phyloP scores from a whole-genome alignment of 495 filamentous ascomycete genomes.

The Xylaria grammica region DNA sequence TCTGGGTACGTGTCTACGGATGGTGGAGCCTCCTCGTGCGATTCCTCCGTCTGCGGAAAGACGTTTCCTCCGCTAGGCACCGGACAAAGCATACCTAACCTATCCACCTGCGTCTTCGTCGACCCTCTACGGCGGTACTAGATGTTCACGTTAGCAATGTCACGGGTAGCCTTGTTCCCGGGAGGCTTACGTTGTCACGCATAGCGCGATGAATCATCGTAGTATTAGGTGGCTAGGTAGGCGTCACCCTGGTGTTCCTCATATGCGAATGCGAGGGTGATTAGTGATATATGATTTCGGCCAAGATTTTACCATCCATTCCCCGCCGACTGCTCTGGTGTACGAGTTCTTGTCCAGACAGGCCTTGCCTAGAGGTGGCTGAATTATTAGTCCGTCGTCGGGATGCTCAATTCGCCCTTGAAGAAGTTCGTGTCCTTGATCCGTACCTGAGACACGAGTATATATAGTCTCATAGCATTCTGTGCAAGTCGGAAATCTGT shows the following conservation, averaged over 20 bases:
- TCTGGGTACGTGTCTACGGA: no score
- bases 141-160: neutral
- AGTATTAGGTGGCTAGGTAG: no score
- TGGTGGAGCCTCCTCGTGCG: no score
- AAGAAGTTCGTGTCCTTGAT: neutral
- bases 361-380: neutral
- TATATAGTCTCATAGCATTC: neutral
- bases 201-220: no score
- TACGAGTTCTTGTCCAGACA: no score
- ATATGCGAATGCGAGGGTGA: no score
- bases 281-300: no score
- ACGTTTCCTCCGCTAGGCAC: neutral
- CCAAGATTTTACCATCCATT: no score
- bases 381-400: slow-evolving; percentile 7
- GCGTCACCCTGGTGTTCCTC: no score
- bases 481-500: neutral
- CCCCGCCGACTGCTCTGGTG: neutral
- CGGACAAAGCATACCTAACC: neutral
- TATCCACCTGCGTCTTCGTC: neutral
- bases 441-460: neutral
- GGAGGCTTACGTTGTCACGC: no score
- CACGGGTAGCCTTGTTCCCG: neutral
- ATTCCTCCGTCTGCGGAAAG: slow-evolving; percentile 10
- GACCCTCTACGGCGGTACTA: neutral
- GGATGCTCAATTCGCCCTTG: neutral